phyloP scores from a whole-genome alignment of 352 stramenopile species.

The Pythium aquatile region DNA sequence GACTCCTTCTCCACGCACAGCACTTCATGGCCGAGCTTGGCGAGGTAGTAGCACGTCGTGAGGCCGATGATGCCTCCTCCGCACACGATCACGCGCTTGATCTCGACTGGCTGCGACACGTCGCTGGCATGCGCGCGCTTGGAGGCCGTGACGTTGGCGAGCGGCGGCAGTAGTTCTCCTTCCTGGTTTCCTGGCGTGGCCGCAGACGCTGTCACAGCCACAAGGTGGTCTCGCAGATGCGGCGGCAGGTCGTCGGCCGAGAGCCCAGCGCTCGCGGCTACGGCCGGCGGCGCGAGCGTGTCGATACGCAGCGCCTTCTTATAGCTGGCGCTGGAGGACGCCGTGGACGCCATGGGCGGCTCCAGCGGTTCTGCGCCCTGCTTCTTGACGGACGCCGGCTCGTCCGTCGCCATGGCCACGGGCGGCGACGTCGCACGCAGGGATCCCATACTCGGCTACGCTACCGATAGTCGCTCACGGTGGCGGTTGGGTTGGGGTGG shows the following conservation, averaged over 20 bases:
- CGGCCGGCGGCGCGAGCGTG: conserved; percentile 17
- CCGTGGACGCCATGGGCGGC: conserved; percentile 24
- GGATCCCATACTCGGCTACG: conserved; percentile 20
- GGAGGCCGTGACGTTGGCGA: conserved; percentile 49
- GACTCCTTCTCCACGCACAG: conserved; percentile 84
- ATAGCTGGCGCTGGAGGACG: neutral
- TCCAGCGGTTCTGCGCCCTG: conserved; percentile 24
- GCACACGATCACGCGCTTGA: conserved; percentile 85
- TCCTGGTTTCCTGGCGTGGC: conserved; percentile 25
- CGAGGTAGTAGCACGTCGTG: conserved; percentile 84
- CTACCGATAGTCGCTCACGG: neutral
- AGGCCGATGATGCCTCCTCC: conserved; percentile 83
- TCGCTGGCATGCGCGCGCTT: conserved; percentile 44
- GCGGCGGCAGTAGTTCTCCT: conserved; percentile 55
- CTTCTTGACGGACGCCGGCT: neutral
- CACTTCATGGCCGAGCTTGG: conserved; percentile 84
- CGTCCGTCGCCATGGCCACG: conserved; percentile 4
- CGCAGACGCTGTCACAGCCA: conserved; percentile 33
- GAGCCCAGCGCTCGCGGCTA: neutral
- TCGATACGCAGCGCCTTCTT: conserved; percentile 22
- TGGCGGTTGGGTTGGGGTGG: neutral
- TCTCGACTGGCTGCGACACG: conserved; percentile 12
- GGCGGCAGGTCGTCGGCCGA: conserved; percentile 44
- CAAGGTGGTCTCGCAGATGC: conserved; percentile 60
- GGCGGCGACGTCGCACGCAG: conserved; percentile 24